phyloP scores from a whole-genome alignment of 306 rosid species.

The Glycyrrhiza uralensis region DNA sequence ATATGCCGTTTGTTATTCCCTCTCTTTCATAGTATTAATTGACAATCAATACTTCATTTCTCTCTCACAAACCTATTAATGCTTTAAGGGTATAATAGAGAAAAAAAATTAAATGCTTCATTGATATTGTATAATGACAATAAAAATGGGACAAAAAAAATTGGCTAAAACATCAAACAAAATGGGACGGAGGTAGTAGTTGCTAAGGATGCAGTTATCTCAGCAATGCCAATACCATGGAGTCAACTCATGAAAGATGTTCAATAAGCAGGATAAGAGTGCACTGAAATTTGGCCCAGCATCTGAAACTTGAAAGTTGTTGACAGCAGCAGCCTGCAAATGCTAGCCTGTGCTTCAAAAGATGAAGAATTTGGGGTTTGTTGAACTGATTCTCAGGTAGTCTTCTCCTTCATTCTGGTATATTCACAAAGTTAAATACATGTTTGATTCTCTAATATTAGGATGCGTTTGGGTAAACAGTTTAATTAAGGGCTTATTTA shows the following conservation, averaged over 20 bases:
- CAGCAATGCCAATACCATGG: not conserved
- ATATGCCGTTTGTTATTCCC: no score
- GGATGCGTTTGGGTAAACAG: not conserved
- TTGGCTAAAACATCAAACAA: no score
- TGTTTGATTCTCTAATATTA: not conserved
- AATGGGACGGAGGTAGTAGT: no score
- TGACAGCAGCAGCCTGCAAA: not conserved
- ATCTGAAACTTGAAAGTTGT: not conserved
- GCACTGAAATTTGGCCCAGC: not conserved
- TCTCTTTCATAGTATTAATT: no score
- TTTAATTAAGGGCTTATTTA: not conserved
- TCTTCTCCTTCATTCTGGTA: slow-evolving; percentile 27
- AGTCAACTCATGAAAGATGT: not conserved
- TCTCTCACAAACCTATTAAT: no score
- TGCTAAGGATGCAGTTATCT: not conserved
- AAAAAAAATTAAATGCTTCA: no score
- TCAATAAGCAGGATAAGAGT: not conserved
- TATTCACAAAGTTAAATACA: slow-evolving; percentile 9
- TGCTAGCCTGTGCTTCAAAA: slow-evolving; percentile 2
- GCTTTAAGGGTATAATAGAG: no score
- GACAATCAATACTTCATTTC: no score
- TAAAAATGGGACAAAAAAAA: no score
- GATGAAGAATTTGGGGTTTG: slow-evolving; percentile 17
- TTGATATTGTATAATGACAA: no score
- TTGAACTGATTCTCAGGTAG: not conserved